phyloP scores from a whole-genome alignment of 805 yeast genomes.

The Candida michaelii region DNA sequence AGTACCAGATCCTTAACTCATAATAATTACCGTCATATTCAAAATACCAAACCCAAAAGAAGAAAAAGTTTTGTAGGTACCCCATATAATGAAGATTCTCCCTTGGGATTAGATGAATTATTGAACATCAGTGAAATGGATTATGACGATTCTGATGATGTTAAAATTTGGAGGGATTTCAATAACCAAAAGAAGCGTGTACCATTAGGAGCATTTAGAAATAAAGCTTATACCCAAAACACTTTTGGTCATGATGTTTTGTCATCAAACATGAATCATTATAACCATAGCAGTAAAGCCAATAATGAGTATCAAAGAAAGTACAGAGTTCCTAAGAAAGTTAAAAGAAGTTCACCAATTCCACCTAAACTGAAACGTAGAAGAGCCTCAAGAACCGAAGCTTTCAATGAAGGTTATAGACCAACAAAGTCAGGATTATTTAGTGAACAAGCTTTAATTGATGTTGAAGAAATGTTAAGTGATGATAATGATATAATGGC shows the following conservation, averaged over 20 bases:
- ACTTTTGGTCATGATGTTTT: constrained; percentile 19
- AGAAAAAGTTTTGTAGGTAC: constrained; percentile 21
- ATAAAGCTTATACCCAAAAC: constrained; percentile 48
- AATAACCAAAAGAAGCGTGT: constrained; percentile 49
- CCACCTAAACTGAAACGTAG: constrained; percentile 44
- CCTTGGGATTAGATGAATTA: constrained; percentile 68
- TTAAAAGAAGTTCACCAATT: constrained; percentile 5
- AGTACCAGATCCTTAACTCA: constrained; percentile 73
- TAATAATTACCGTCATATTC: neutral
- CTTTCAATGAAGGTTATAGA: constrained; percentile 72
- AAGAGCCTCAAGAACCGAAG: constrained; percentile 69
- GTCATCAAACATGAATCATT: constrained; percentile 19
- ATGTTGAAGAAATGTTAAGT: constrained; percentile 67
- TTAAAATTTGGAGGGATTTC: constrained; percentile 46
- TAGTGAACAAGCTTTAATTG: constrained; percentile 70
- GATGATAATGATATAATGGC: constrained; percentile 51
- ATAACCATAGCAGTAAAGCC: constrained; percentile 27
- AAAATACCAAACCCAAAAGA: constrained; percentile 5
- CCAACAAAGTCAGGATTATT: constrained; percentile 76
- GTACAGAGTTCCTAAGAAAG: constrained; percentile 13
- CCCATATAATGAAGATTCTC: constrained; percentile 32
- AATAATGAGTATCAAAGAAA: constrained; percentile 26
- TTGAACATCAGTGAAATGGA: constrained; percentile 87
- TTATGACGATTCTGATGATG: constrained; percentile 62
- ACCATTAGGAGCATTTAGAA: constrained; percentile 89